phyloP scores from a whole-genome alignment of 1,284 basidiomycete genomes.

The Exobasidium cylindrosporum region DNA sequence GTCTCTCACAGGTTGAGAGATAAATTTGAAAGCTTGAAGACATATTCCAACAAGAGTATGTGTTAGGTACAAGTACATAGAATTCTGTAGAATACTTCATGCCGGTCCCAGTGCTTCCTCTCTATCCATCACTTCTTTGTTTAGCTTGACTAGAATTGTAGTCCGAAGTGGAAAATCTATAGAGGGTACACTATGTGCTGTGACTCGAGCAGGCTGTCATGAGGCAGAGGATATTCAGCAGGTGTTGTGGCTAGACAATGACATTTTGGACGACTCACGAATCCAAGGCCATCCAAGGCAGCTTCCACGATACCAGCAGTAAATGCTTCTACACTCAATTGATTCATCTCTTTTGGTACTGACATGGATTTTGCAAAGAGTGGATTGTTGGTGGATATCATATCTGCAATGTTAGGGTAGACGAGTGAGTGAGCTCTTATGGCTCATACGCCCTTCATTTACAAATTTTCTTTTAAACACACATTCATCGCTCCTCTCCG shows the following conservation, averaged over 20 bases:
- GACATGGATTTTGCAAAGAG: slow-evolving; percentile 85
- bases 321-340: slow-evolving; percentile 91
- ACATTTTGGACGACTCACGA: slow-evolving; percentile 65
- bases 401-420: no score
- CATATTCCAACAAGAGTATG: no score
- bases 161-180: slow-evolving; percentile 67
- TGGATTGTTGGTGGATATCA: slow-evolving; percentile 97
- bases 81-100: neutral
- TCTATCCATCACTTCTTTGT: slow-evolving; percentile 46
- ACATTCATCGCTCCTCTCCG: slow-evolving; percentile 95
- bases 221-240: neutral
- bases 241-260: slow-evolving; percentile 51
- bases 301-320: slow-evolving; percentile 97
- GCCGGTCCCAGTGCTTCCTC: slow-evolving; percentile 37
- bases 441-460: neutral
- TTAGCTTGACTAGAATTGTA: slow-evolving; percentile 53
- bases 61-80: neutral
- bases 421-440: neutral
- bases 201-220: slow-evolving; percentile 85
- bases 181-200: slow-evolving; percentile 87
- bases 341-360: slow-evolving; percentile 87
- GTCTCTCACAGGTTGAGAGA: no score
- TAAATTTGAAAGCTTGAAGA: no score
- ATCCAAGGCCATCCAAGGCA: slow-evolving; percentile 88
- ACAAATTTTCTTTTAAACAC: slow-evolving; percentile 54